Percentiles rank a stretch among this genome's conserved stretches.
Evolutionary conservation across 345 rosid genomes (phyloP).

Genomic region (Gossypium arboreum): DNA sequence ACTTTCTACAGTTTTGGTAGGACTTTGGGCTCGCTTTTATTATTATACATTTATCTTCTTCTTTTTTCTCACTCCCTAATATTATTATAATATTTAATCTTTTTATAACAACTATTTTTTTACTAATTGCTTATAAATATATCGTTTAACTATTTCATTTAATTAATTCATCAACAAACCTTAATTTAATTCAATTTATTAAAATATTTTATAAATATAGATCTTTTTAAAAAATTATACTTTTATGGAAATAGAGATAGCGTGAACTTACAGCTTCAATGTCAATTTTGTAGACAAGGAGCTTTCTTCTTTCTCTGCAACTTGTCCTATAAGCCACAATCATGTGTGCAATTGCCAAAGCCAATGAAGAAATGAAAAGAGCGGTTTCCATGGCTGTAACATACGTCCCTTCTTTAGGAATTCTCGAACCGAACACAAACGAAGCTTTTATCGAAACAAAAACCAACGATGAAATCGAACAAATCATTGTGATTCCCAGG

Average conservation of each 20-base stretch:
- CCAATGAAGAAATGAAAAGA: conserved; percentile 58
- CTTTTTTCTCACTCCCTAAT: too few relatives aligned
- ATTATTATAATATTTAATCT: too few relatives aligned
- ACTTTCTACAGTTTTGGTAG: background rate
- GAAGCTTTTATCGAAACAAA: conserved; percentile 78
- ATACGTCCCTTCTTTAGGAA: conserved; percentile 34
- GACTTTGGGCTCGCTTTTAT: background rate
- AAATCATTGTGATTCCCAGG: conserved; percentile 58
- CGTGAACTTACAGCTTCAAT: conserved; percentile 83
- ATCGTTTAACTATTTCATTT: too few relatives aligned
- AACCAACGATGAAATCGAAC: conserved; percentile 61
- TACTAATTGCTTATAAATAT: fast-evolving
- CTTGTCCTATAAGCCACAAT: conserved; percentile 76
- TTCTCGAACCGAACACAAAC: conserved; percentile 49
- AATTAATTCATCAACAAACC: too few relatives aligned
- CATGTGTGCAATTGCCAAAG: conserved; percentile 67
- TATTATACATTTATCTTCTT: too few relatives aligned
- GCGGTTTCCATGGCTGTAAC: conserved; percentile 59
- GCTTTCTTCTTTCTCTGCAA: conserved; percentile 86
- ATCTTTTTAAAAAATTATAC: too few relatives aligned
- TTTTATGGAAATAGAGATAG: background rate
- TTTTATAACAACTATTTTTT: fast-evolving
- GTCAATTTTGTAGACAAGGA: conserved; percentile 87
- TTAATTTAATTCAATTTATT: too few relatives aligned
- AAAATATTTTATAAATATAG: too few relatives aligned